Conservation (phyloP, 352 stramenopile genomes). For the Phytophthora sp. region DNA sequence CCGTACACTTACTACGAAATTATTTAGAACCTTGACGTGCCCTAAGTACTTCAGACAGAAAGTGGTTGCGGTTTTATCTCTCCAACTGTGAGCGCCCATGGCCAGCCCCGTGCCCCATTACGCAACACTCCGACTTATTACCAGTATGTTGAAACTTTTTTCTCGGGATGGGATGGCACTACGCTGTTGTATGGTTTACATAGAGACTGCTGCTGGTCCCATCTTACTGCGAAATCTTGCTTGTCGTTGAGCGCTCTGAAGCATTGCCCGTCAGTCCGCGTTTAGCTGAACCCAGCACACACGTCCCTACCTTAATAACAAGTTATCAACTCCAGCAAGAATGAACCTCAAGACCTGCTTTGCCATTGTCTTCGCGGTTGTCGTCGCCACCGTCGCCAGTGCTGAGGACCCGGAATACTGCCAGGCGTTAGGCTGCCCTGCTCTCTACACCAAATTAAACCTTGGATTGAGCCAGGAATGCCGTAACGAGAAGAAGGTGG, state of each 20-base stretch:
- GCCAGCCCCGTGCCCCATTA: too few relatives aligned
- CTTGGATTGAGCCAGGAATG: conserved; percentile 18
- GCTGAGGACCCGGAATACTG: conserved; percentile 24
- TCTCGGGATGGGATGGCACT: conserved; percentile 21
- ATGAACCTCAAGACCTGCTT: conserved; percentile 38
- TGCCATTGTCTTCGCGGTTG: conserved; percentile 16
- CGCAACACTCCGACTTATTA: too few relatives aligned
- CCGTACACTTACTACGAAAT: too few relatives aligned
- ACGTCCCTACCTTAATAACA: background rate
- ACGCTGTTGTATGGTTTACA: conserved; percentile 14
- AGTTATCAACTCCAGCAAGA: conserved; percentile 3
- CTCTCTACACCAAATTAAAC: conserved; percentile 25
- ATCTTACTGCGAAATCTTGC: conserved; percentile 19
- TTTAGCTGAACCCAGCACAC: conserved; percentile 19
- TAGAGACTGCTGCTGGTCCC: conserved; percentile 19
- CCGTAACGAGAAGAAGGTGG: conserved; percentile 7
- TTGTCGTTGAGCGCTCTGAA: conserved; percentile 3
- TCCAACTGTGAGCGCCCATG: too few relatives aligned
- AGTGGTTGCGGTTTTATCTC: too few relatives aligned
- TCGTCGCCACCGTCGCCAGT: conserved; percentile 19
- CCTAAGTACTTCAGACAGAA: too few relatives aligned
- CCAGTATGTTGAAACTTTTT: conserved; percentile 5
- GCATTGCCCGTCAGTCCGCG: conserved; percentile 28
- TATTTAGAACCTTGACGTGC: too few relatives aligned
- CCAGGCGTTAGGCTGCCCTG: conserved; percentile 11